Conservation (phyloP, 2,329 filamentous ascomycete species). For the Trichoderma koningii region DNA sequence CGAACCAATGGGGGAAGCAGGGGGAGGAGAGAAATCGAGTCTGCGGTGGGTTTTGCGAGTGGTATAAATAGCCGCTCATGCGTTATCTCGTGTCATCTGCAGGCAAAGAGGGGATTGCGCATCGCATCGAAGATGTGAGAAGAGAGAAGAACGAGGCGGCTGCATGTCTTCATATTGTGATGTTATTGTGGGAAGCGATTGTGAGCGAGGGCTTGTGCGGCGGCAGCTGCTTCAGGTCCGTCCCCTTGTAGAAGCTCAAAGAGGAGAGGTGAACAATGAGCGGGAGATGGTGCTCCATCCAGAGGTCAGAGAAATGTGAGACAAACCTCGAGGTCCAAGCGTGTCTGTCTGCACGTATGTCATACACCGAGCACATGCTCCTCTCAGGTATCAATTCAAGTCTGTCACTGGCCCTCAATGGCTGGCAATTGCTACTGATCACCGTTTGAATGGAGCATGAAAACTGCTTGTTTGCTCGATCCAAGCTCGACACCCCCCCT, state of each 20-base stretch:
- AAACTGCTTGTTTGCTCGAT: neutral
- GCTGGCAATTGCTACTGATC: too few species aligned
- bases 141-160: too few species aligned
- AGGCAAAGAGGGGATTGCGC: neutral
- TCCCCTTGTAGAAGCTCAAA: neutral
- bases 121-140: neutral
- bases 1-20: constrained; percentile 18
- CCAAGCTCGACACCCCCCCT: neutral
- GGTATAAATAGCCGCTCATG: constrained; percentile 18
- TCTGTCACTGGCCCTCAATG: too few species aligned
- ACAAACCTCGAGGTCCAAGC: neutral
- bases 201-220: neutral
- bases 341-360: neutral
- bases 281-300: too few species aligned
- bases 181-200: too few species aligned
- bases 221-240: constrained; percentile 1
- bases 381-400: too few species aligned
- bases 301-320: neutral
- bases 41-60: neutral
- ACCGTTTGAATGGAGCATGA: too few species aligned
- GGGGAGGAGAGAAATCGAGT: constrained; percentile 1
- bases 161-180: too few species aligned
- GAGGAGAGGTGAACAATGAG: too few species aligned
- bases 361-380: too few species aligned
- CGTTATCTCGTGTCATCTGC: neutral